phyloP scores from a whole-genome alignment of 2,329 filamentous ascomycete genomes.

The Grosmannia penicillata region DNA sequence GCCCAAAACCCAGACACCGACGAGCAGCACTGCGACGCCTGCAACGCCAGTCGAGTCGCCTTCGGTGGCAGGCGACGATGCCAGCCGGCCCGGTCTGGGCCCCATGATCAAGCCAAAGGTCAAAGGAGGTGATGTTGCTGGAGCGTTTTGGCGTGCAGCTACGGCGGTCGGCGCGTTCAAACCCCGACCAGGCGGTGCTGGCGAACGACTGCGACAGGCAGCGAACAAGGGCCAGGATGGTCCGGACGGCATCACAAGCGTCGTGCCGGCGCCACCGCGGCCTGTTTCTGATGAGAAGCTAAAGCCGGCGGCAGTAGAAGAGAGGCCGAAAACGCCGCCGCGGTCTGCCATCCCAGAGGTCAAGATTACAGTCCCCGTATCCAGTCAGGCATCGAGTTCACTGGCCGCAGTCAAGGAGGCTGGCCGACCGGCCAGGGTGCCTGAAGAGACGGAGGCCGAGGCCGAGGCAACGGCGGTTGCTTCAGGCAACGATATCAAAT shows the following conservation, averaged over 20 bases:
- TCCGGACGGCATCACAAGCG: conserved; percentile 78
- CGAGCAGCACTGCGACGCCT: too few species aligned
- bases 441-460: conserved; percentile 4
- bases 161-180: conserved; percentile 62
- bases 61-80: conserved; percentile 15
- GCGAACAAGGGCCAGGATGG: conserved; percentile 47
- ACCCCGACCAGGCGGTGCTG: conserved; percentile 74
- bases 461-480: conserved; percentile 19
- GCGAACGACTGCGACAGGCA: conserved; percentile 55
- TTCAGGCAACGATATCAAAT: conserved; percentile 62
- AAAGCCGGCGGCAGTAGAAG: conserved; percentile 18
- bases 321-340: conserved; percentile 17
- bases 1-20: too few species aligned
- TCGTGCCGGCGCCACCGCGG: conserved; percentile 63
- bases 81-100: conserved; percentile 58
- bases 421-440: conserved; percentile 1
- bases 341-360: conserved; percentile 36
- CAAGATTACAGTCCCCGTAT: conserved; percentile 37
- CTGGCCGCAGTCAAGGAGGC: conserved; percentile 23
- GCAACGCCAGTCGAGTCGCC: background rate
- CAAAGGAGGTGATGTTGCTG: conserved; percentile 59
- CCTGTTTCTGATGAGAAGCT: conserved; percentile 24
- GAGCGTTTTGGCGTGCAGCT: conserved; percentile 67
- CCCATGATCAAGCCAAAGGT: conserved; percentile 78
- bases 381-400: conserved; percentile 24